Evolutionary conservation across 163 green algal species (phyloP), one percentile per base, ranked within the genome.

Genomic region (Chlorella variabilis): DNA sequence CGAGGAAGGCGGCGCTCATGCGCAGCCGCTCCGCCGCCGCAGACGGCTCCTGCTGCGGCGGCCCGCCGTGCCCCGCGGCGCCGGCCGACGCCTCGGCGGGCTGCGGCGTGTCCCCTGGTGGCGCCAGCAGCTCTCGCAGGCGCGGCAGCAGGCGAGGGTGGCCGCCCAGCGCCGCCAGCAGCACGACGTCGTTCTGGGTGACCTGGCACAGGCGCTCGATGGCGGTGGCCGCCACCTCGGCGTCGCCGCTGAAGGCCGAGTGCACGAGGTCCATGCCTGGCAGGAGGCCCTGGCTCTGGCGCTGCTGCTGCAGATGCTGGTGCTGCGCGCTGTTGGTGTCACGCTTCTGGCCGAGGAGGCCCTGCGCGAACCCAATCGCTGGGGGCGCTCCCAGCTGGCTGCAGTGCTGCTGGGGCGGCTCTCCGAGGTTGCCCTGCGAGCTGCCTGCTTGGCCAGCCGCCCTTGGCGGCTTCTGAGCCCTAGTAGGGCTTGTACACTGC

Each of bases 1-100:
- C 48, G 0, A 82, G 63, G 34, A 76, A 82, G 15, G 76, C 76
- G 7, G 63, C 63, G 13, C 63, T 42, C 62, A 65, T 73, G 17
- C 45, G 63, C 27, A 82, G 63, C 2, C 65, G 65, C 45, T 82
- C 76, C 4, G 58, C 38, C 0, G 58, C n/a, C n/a, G n/a, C n/a
- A n/a, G n/a, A n/a, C n/a, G n/a, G n/a, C 48, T 5, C 38, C 29
- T 73, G 67, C 67, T 59, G 67, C 20, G 17, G 25, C 21, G 25
- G 27, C 2, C 49, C 49, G 23, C 25, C 29, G 31, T 23, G 33
- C 25, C 66, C 11, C 21, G n/a, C 45, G 17, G 45, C 29, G 29
- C 13, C 31, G 17, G 31, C n/a, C 17, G 29, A 42, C 27, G 2
- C 39, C 31, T 25, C 7, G 7, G 23, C 20, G 23, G 68, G 41